phyloP scores from a whole-genome alignment of 2,329 filamentous ascomycete genomes.

The Ophiostoma triangulosporum region DNA sequence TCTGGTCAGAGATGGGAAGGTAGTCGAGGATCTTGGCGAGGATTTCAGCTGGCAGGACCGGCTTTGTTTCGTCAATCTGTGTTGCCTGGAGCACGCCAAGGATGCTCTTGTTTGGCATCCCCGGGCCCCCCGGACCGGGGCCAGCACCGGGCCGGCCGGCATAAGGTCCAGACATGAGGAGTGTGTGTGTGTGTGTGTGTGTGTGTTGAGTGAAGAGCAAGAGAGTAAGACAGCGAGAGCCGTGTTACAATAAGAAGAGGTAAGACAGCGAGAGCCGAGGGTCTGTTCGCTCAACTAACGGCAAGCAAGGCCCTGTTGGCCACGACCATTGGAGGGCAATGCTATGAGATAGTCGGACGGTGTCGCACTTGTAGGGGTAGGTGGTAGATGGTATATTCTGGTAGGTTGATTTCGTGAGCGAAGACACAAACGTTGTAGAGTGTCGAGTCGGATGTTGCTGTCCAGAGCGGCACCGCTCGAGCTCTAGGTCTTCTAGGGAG shows the following conservation, averaged over 20 bases:
- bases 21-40: conserved; percentile 80
- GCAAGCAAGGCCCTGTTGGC: conserved; percentile 7
- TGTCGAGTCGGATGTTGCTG: neutral
- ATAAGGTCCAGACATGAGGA: conserved; percentile 1
- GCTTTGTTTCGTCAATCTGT: conserved; percentile 65
- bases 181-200: neutral
- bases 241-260: too few species aligned
- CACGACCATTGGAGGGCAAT: conserved; percentile 3
- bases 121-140: conserved; percentile 24
- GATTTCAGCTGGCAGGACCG: conserved; percentile 78
- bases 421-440: neutral
- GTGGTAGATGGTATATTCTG: neutral
- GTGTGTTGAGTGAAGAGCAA: neutral
- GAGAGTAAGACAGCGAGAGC: too few species aligned
- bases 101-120: conserved; percentile 31
- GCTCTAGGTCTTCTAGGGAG: neutral
- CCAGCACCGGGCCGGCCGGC: conserved; percentile 20
- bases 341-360: neutral
- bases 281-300: conserved; percentile 2
- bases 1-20: conserved; percentile 70
- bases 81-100: conserved; percentile 67
- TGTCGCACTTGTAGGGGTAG: neutral
- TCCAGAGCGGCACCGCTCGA: neutral
- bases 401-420: neutral
- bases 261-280: neutral